Percentiles rank a stretch among this genome's conserved stretches.
phyloP scores from a whole-genome alignment of 768 basidiomycete species.

The Mycena capillaripes region DNA sequence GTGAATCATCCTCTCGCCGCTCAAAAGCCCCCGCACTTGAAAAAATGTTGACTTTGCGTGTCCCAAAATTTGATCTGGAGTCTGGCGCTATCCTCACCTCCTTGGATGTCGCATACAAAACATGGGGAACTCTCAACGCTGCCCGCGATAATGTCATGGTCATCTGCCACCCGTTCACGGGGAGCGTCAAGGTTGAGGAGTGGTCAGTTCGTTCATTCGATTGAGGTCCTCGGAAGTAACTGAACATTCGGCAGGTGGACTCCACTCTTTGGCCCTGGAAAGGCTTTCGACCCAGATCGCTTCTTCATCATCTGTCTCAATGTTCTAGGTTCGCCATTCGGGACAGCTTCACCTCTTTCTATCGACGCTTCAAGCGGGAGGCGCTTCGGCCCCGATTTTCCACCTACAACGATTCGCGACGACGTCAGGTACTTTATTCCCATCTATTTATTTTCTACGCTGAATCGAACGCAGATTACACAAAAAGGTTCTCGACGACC shows the following conservation, averaged over 20 bases:
- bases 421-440: slow-evolving; percentile 77
- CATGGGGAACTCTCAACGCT: slow-evolving; percentile 79
- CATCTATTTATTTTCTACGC: not conserved
- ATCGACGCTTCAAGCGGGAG: slow-evolving; percentile 80
- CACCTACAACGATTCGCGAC: slow-evolving; percentile 91
- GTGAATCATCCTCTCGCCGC: not conserved
- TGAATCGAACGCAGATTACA: slow-evolving; percentile 70
- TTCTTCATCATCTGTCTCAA: slow-evolving; percentile 97
- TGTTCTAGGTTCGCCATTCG: slow-evolving; percentile 94
- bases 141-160: slow-evolving; percentile 78
- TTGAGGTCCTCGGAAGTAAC: not conserved
- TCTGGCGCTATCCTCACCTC: slow-evolving; percentile 64
- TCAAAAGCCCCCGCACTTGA: not conserved
- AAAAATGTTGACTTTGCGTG: slow-evolving; percentile 30
- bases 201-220: slow-evolving; percentile 65
- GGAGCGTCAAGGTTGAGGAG: slow-evolving; percentile 83
- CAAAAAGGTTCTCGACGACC: slow-evolving; percentile 86
- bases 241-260: slow-evolving; percentile 83
- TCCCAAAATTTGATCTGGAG: slow-evolving; percentile 75
- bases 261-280: slow-evolving; percentile 90
- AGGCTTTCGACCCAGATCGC: slow-evolving; percentile 88
- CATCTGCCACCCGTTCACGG: slow-evolving; percentile 86
- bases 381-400: slow-evolving; percentile 93
- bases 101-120: slow-evolving; percentile 82
- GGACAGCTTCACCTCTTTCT: slow-evolving; percentile 90